Evolutionary conservation across 768 basidiomycete genomes (phyloP).

Genomic region (Baorangia bicolor): DNA sequence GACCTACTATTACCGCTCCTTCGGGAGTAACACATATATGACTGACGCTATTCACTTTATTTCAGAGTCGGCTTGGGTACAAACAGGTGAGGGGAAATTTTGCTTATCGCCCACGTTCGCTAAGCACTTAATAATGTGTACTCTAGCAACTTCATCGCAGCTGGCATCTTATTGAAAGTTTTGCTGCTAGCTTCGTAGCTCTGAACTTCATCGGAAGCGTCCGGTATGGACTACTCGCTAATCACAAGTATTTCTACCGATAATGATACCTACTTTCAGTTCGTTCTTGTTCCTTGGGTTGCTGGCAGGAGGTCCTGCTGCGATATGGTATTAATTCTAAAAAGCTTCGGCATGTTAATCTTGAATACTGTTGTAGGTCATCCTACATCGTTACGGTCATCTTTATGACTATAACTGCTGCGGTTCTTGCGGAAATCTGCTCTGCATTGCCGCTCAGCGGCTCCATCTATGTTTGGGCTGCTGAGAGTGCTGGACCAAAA

Average conservation of each 20-base stretch:
- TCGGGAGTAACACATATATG: constrained; percentile 37
- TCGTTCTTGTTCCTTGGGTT: constrained; percentile 80
- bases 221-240: constrained; percentile 43
- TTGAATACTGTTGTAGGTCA: constrained; percentile 55
- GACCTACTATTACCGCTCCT: constrained; percentile 41
- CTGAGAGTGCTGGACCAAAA: constrained; percentile 87
- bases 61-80: constrained; percentile 73
- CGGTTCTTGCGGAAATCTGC: constrained; percentile 86
- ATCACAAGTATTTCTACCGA: constrained; percentile 4
- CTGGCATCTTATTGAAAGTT: constrained; percentile 82
- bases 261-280: constrained; percentile 35
- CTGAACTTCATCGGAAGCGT: constrained; percentile 89
- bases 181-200: constrained; percentile 86
- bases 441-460: constrained; percentile 85
- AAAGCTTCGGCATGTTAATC: background rate
- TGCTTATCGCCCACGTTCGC: background rate
- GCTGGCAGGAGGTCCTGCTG: constrained; percentile 82
- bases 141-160: constrained; percentile 79
- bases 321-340: constrained; percentile 58
- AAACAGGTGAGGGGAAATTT: constrained; percentile 53
- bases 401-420: constrained; percentile 87
- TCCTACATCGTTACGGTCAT: constrained; percentile 79
- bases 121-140: background rate
- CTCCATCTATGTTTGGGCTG: constrained; percentile 94
- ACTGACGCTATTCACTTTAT: constrained; percentile 48